phyloP scores from a whole-genome alignment of 768 basidiomycete genomes.

The Boletus edulis region DNA sequence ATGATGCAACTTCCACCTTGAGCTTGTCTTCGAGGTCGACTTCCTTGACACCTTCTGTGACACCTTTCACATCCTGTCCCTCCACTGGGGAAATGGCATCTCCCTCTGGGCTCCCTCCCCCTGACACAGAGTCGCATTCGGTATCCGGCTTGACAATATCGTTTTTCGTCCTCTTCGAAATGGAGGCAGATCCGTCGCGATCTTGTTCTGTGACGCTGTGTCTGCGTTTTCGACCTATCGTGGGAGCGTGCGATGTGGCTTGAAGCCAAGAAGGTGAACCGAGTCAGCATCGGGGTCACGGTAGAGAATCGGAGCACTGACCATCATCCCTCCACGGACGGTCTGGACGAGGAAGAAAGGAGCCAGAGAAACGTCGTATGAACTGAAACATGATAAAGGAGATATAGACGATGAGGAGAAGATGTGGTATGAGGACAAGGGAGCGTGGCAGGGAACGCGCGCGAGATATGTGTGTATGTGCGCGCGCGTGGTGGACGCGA shows the following conservation, averaged over 20 bases:
- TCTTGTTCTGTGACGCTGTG: slow-evolving; percentile 46
- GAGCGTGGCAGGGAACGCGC: slow-evolving; percentile 3
- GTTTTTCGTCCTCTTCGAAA: slow-evolving; percentile 34
- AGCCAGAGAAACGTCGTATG: slow-evolving; percentile 67
- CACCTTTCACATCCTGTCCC: slow-evolving; percentile 60
- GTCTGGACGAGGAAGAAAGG: slow-evolving; percentile 67
- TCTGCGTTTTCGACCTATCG: slow-evolving; percentile 64
- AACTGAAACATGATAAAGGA: slow-evolving; percentile 54
- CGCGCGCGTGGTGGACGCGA: background rate
- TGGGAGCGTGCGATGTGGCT: slow-evolving; percentile 78
- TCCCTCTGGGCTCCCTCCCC: slow-evolving; percentile 9
- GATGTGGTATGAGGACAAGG: background rate
- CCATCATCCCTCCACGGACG: slow-evolving; percentile 78
- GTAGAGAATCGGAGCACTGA: slow-evolving; percentile 35
- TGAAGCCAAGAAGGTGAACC: background rate
- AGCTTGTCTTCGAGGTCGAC: slow-evolving; percentile 55
- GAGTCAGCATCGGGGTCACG: slow-evolving; percentile 9
- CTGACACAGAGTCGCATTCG: slow-evolving; percentile 23
- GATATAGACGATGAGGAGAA: too few species aligned
- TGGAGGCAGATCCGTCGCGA: slow-evolving; percentile 31
- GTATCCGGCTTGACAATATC: slow-evolving; percentile 26
- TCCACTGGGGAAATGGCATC: slow-evolving; percentile 25
- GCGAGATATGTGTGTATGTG: slow-evolving; percentile 1
- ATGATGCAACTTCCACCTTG: slow-evolving; percentile 8
- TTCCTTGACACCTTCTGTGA: slow-evolving; percentile 66